Evolutionary conservation across 768 basidiomycete genomes (phyloP).

Genomic region (Psilocybe sp.): DNA sequence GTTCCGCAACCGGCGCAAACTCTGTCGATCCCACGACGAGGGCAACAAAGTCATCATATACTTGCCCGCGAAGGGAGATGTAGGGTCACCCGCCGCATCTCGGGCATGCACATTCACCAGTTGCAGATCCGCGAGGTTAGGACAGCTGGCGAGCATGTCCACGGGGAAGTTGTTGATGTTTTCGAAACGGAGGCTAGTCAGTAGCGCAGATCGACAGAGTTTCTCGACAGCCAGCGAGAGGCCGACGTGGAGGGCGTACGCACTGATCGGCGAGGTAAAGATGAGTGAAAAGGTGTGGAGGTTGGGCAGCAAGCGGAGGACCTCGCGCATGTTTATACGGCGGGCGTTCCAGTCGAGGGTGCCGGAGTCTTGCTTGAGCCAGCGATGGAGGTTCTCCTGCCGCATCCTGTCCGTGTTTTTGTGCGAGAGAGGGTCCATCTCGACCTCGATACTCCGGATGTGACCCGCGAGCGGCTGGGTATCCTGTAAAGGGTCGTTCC

Average conservation of each 20-base stretch:
- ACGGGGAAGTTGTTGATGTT: slow-evolving; percentile 9
- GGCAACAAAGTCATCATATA: slow-evolving; percentile 5
- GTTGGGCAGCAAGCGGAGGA: slow-evolving; percentile 1
- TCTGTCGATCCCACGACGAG: neutral
- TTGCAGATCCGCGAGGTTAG: slow-evolving; percentile 1
- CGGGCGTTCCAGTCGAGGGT: slow-evolving; percentile 8
- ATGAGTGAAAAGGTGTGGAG: slow-evolving; percentile 4
- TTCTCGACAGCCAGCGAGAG: slow-evolving; percentile 5
- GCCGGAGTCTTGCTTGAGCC: neutral
- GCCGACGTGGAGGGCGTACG: slow-evolving; percentile 3
- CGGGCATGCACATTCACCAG: slow-evolving; percentile 3
- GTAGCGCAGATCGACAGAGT: neutral
- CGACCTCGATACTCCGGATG: slow-evolving; percentile 5
- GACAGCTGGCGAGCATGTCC: slow-evolving; percentile 5
- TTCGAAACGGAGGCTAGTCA: slow-evolving; percentile 1
- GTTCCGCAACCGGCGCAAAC: slow-evolving; percentile 1
- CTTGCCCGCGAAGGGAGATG: neutral
- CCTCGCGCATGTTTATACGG: slow-evolving; percentile 6
- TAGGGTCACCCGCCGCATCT: slow-evolving; percentile 1
- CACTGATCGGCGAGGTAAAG: slow-evolving; percentile 5
- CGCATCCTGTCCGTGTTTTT: neutral
- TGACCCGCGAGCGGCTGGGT: slow-evolving; percentile 3
- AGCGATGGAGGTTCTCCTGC: slow-evolving; percentile 3
- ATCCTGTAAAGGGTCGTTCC: neutral
- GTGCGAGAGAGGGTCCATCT: slow-evolving; percentile 3